Percentiles rank a stretch among this genome's conserved stretches.
These are phyloP conservation scores for Physcomitrellopsis africana DNA, from an alignment of 225 moss, liverwort and hornwort species.

Conservation along the genomic window DNA sequence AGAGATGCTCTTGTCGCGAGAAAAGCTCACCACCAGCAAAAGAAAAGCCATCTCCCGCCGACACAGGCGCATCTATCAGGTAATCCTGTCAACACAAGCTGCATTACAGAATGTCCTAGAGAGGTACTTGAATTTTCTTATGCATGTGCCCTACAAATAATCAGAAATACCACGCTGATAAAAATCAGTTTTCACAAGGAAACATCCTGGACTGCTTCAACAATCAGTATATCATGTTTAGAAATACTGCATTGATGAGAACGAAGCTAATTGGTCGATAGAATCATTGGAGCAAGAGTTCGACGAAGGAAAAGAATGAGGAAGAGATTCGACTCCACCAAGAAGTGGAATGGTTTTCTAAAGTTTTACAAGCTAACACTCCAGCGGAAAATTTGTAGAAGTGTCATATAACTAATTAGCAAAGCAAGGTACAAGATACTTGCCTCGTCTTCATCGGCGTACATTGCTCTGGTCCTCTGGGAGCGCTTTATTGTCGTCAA, in stretches of 20 bases:
- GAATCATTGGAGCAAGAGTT: not conserved
- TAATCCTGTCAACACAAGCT: slow-evolving; percentile 62
- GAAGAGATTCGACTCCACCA: not conserved
- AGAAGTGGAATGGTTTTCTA: slow-evolving; percentile 8
- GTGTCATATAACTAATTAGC: not conserved
- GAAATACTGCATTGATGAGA: not conserved
- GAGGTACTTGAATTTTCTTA: slow-evolving; percentile 10
- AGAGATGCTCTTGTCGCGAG: slow-evolving; percentile 6
- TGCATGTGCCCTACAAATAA: not conserved
- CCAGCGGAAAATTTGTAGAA: not conserved
- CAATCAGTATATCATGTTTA: not conserved
- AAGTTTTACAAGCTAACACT: not conserved
- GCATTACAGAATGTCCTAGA: slow-evolving; percentile 10
- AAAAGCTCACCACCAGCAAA: slow-evolving; percentile 80
- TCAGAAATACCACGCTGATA: not conserved
- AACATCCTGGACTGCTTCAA: not conserved
- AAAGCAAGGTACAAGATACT: slow-evolving; percentile 23
- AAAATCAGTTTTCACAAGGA: slow-evolving; percentile 8
- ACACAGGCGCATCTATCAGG: slow-evolving; percentile 91
- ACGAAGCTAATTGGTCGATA: not conserved
- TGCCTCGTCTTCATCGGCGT: slow-evolving; percentile 85
- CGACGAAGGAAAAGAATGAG: not conserved
- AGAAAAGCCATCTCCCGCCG: slow-evolving; percentile 92
- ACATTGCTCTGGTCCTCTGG: slow-evolving; percentile 49
- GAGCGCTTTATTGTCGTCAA: slow-evolving; percentile 26